Evolutionary conservation across 2,329 filamentous ascomycete genomes (phyloP).

Genomic region (Penicillium sp.): DNA sequence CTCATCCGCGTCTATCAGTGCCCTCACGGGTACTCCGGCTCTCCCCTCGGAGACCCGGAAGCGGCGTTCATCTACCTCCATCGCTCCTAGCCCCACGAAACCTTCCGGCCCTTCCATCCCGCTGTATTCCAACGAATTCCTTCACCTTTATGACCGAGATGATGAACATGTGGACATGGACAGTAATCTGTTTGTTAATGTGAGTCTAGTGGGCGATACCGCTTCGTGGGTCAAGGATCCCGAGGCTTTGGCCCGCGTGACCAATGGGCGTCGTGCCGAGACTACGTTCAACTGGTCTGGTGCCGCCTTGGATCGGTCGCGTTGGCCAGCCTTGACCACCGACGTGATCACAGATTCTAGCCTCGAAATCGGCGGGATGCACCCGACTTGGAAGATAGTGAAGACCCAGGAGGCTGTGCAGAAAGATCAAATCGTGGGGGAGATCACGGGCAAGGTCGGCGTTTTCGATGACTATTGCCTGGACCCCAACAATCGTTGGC

Average conservation of each 20-base stretch:
- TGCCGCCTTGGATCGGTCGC: constrained; percentile 51
- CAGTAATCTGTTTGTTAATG: constrained; percentile 72
- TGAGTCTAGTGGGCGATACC: constrained; percentile 69
- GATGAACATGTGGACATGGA: constrained; percentile 55
- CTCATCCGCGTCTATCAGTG: constrained; percentile 68
- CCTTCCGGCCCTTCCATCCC: constrained; percentile 56
- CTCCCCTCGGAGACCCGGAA: constrained; percentile 60
- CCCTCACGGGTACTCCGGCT: constrained; percentile 61
- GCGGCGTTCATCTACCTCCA: constrained; percentile 54
- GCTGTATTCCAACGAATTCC: constrained; percentile 70
- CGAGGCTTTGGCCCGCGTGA: constrained; percentile 62
- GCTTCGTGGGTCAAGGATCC: constrained; percentile 74
- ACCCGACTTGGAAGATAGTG: constrained; percentile 63
- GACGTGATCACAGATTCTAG: constrained; percentile 50
- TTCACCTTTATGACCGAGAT: constrained; percentile 66
- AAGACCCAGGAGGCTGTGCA: constrained; percentile 51
- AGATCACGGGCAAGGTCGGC: constrained; percentile 74
- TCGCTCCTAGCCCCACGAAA: constrained; percentile 70
- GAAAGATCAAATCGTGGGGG: constrained; percentile 56
- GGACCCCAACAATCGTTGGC: constrained; percentile 63
- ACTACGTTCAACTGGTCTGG: constrained; percentile 67
- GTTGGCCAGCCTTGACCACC: constrained; percentile 50
- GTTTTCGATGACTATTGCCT: constrained; percentile 68
- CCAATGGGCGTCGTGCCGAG: constrained; percentile 56
- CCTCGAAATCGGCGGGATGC: constrained; percentile 50